Base-by-base conservation (phyloP, 2,329 filamentous ascomycete species). In the Chrysoporthe puriensis region DNA sequence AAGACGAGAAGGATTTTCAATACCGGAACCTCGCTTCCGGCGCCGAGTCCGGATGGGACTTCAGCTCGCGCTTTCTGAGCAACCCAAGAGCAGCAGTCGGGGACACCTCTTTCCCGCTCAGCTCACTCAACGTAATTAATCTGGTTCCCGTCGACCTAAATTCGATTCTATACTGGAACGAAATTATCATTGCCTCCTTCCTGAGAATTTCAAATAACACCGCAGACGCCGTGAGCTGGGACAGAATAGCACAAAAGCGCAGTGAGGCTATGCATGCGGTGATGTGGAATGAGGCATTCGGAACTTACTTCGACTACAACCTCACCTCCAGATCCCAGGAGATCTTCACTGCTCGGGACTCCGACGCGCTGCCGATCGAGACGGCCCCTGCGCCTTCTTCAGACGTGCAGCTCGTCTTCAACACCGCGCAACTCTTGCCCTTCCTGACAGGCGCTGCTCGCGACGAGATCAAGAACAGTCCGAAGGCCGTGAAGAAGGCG, bases 261-360 rank as follows among this genome's bases (percentile, higher is more conserved):
- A 87, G 86, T 75, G 81, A 84, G 56, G 88, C 87, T 70, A 91
- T 91, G 84, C 84, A 85, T 60, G 79, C 82, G 0, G 76, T 91
- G 58, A 81, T 91, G 76, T 91, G 89, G 89, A 90, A 90, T 75
- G 78, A 83, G 42, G 87, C 85, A 7, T 82, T 87, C 69, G 85
- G 80, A 76, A 84, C 83, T 76, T 91, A 90, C 79, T 91, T 91
- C 73, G 89, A 91, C 80, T 91, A 86, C 80, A 91, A 91, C 78
- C 70, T 88, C 42, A 91, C 88, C 0, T 86, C 86, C 0, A 77
- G 76, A 11, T 76, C 81, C 1, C 88, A 90, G 69, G 83, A 87
- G 71, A 76, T 86, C 44, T 90, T 84, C 72, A 78, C 86, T 16
- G 81, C 83, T 1, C 75, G 76, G 9, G 86, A 88, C 70, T 72